Conservation (phyloP, 345 rosid species). For the Populus davidiana region DNA sequence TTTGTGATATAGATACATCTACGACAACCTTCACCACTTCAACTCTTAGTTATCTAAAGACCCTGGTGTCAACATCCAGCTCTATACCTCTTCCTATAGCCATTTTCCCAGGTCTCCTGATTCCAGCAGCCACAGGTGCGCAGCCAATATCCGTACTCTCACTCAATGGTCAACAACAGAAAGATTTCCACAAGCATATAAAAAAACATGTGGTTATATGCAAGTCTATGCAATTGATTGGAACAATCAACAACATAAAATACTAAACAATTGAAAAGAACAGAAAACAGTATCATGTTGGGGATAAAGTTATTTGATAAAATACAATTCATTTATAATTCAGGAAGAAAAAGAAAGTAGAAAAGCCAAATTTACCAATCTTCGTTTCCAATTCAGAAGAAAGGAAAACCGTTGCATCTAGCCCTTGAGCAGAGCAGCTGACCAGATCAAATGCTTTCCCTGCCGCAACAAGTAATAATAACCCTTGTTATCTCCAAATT, state of each 20-base stretch:
- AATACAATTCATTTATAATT: neutral
- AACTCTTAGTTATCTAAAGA: neutral
- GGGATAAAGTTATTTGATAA: neutral
- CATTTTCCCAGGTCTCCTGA: neutral
- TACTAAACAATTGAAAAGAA: neutral
- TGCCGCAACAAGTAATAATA: slow-evolving; percentile 21
- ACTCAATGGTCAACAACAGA: neutral
- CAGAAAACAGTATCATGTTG: neutral
- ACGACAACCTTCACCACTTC: neutral
- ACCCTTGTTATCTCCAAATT: neutral
- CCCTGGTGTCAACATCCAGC: neutral
- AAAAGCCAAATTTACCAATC: slow-evolving; percentile 28
- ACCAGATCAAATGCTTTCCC: slow-evolving; percentile 61
- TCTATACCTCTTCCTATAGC: neutral
- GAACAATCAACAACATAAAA: neutral
- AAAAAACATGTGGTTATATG: neutral
- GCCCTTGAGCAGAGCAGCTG: slow-evolving; percentile 48
- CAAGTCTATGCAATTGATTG: neutral
- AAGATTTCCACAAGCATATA: neutral
- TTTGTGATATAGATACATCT: neutral
- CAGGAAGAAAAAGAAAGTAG: neutral
- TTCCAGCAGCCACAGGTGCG: neutral
- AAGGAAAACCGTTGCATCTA: slow-evolving; percentile 51
- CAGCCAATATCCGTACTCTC: too few relatives aligned
- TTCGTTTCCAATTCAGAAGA: slow-evolving; percentile 48